Percentiles rank a stretch among this genome's conserved stretches.
Conservation (phyloP, 768 basidiomycete species). For the Porpolomopsis calyptriformis region DNA sequence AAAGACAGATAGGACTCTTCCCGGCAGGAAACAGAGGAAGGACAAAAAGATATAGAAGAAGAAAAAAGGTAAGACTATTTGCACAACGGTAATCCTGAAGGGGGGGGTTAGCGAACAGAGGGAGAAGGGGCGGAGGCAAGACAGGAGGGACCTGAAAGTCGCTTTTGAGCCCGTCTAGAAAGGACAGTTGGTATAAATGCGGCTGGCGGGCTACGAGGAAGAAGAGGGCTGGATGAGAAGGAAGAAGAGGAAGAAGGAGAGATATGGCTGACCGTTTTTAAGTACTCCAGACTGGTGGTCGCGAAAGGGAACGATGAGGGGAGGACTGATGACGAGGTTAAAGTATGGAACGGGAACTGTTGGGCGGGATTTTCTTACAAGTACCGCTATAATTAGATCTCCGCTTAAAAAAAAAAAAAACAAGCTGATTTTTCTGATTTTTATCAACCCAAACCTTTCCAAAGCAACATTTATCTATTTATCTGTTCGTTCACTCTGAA, state of each 20-base stretch:
- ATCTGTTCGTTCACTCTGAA: too few species aligned
- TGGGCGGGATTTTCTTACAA: not conserved
- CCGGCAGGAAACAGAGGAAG: conserved; percentile 48
- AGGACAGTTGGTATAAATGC: conserved; percentile 78
- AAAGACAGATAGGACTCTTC: conserved; percentile 38
- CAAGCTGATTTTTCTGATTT: not conserved
- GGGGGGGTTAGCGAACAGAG: conserved; percentile 16
- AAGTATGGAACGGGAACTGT: not conserved
- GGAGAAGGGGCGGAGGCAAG: conserved; percentile 10
- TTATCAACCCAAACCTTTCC: too few species aligned
- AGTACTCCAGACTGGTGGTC: conserved; percentile 29
- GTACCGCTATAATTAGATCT: not conserved
- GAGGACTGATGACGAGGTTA: conserved; percentile 4
- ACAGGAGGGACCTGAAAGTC: conserved; percentile 50
- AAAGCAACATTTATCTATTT: too few species aligned
- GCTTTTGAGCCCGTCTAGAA: conserved; percentile 68
- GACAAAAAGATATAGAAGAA: conserved; percentile 32
- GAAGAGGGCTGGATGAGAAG: conserved; percentile 33
- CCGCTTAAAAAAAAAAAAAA: not conserved
- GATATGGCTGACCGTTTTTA: conserved; percentile 38
- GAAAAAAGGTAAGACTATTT: conserved; percentile 49
- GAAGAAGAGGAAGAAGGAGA: conserved; percentile 14
- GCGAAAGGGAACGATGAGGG: conserved; percentile 25
- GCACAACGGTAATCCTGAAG: conserved; percentile 58
- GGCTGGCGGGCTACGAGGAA: too few species aligned